These are phyloP conservation scores for Dianthus caryophyllus DNA, from an alignment of 148 eudicot genomes.

Conservation along the genomic window DNA sequence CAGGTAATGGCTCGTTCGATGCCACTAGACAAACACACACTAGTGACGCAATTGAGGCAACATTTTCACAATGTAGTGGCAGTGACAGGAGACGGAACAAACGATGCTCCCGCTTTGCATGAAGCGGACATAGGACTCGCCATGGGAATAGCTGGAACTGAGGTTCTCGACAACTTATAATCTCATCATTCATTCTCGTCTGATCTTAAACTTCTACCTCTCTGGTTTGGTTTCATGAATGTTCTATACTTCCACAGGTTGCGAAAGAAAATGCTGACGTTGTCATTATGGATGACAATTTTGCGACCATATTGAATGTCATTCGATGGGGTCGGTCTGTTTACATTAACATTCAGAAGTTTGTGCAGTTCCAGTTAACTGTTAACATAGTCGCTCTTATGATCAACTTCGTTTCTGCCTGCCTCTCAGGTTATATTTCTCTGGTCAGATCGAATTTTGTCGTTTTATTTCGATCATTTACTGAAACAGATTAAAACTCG, in stretches of 20 bases:
- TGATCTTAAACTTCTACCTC: not conserved
- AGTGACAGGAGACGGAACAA: slow-evolving; percentile 89
- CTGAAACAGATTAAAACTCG: not conserved
- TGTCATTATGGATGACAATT: slow-evolving; percentile 82
- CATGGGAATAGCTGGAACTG: slow-evolving; percentile 86
- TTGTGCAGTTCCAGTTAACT: slow-evolving; percentile 85
- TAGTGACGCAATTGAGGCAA: slow-evolving; percentile 50
- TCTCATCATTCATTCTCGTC: not conserved
- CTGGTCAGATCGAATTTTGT: too few species aligned
- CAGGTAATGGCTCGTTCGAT: slow-evolving; percentile 83
- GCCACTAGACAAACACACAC: slow-evolving; percentile 65
- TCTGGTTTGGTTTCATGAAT: not conserved
- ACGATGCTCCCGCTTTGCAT: slow-evolving; percentile 83
- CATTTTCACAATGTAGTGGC: slow-evolving; percentile 60
- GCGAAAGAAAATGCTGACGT: slow-evolving; percentile 90
- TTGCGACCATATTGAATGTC: slow-evolving; percentile 63
- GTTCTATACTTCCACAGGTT: slow-evolving; percentile 38
- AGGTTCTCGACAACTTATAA: slow-evolving; percentile 32
- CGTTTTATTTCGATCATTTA: not conserved
- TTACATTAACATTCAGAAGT: slow-evolving; percentile 81
- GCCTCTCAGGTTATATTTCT: slow-evolving; percentile 65
- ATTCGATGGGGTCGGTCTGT: slow-evolving; percentile 85
- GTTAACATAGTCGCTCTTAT: slow-evolving; percentile 85
- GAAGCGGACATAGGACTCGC: slow-evolving; percentile 91
- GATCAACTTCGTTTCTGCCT: slow-evolving; percentile 70